Evolutionary conservation across 495 filamentous ascomycete species (phyloP), one percentile per base, ranked within the genome.

Genomic region (Aspergillus wentii): DNA sequence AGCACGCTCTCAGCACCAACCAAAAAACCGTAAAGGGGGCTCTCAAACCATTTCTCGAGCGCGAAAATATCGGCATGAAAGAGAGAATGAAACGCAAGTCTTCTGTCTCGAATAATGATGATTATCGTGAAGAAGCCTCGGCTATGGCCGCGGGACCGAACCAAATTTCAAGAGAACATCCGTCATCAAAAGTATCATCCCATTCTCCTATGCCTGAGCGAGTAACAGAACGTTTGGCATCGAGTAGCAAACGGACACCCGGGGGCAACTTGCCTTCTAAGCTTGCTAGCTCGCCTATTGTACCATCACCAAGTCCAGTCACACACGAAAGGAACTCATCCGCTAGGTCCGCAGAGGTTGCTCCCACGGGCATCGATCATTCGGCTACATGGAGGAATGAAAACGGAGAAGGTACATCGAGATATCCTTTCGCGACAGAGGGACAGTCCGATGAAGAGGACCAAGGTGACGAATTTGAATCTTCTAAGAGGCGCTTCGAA

Each of bases 401-500:
- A n/a, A n/a, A n/a, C n/a, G n/a, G n/a, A n/a, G n/a, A n/a, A n/a
- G n/a, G n/a, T n/a, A n/a, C n/a, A n/a, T n/a, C n/a, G n/a, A n/a
- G n/a, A n/a, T n/a, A n/a, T n/a, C n/a, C n/a, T n/a, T 6, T 14
- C 22, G 30, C 3, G 33, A 31, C 5, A 33, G 29, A 8, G 11
- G 5, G 3, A n/a, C 26, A 13, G 3, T 3, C 26, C 4, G 26
- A 29, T 29, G 10, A n/a, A n/a, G n/a, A n/a, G n/a, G 40, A 57
- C 8, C 35, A 25, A 4, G 33, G 37, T 14, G 37, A 43, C 15
- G 46, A 48, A 14, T 29, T 53, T 8, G 36, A 35, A 16, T 35
- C 38, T 21, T 44, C 65, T 4, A 57, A 59, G 31, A 54, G 59
- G 40, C 60, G 54, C 1, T 30, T 66, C 15, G 58, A 77, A 30